Conservation (phyloP, 1,284 basidiomycete species). For the Neolentinus lepideus region DNA sequence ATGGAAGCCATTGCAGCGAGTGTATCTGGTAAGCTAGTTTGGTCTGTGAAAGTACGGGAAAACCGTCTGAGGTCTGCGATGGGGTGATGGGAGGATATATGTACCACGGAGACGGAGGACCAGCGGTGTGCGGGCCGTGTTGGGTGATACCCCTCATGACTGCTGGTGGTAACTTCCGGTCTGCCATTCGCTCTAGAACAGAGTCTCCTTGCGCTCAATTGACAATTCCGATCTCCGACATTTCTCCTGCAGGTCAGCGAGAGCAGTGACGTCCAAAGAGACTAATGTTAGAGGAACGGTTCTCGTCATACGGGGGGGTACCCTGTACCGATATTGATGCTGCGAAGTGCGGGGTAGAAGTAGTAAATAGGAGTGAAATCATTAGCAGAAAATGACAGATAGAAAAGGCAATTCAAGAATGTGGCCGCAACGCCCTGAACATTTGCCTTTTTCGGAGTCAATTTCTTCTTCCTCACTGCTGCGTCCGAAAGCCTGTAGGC, state of each 20-base stretch:
- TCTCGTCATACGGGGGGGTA: not conserved
- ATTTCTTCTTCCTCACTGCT: no score
- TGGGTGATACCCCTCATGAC: not conserved
- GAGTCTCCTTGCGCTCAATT: not conserved
- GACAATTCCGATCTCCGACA: not conserved
- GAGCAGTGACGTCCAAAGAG: not conserved
- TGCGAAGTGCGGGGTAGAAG: not conserved
- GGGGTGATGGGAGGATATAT: not conserved
- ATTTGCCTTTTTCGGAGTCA: no score
- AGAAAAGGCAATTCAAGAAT: not conserved
- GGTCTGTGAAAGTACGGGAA: not conserved
- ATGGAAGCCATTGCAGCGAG: conserved; percentile 37
- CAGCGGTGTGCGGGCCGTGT: not conserved
- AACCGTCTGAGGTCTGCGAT: not conserved
- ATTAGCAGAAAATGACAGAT: not conserved
- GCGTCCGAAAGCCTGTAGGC: no score
- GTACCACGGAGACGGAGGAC: not conserved
- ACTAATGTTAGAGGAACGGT: not conserved
- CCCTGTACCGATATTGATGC: not conserved
- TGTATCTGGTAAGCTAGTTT: conserved; percentile 4
- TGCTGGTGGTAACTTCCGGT: not conserved
- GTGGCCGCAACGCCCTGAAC: no score
- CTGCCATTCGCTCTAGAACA: not conserved
- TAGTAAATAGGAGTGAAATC: not conserved
- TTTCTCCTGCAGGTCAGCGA: not conserved